These are phyloP conservation scores for Micractinium sp. DNA, from an alignment of 139 green algal genomes.

Conservation along the genomic window DNA sequence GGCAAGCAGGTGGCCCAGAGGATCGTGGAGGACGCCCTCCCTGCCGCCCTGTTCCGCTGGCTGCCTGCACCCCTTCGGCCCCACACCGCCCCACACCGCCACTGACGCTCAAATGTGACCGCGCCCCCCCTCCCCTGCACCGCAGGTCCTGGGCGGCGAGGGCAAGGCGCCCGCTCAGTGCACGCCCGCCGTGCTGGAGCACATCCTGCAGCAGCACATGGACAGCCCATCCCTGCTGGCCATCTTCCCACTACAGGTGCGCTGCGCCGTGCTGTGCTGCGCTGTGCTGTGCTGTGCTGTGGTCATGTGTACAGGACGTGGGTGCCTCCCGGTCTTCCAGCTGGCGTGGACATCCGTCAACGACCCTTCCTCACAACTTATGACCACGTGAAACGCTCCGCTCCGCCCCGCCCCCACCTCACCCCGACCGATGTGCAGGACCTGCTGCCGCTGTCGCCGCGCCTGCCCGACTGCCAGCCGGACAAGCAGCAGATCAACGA, in stretches of 20 bases:
- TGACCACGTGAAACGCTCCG: background rate
- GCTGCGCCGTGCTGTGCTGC: conserved; percentile 13
- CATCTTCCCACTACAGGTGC: conserved; percentile 91
- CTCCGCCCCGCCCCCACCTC: background rate
- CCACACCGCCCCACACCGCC: background rate
- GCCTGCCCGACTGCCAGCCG: background rate
- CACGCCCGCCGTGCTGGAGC: conserved; percentile 79
- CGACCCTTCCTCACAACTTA: background rate
- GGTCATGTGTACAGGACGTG: too few species aligned
- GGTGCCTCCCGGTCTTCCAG: too few species aligned
- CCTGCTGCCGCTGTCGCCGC: conserved; percentile 24
- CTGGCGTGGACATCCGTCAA: too few species aligned
- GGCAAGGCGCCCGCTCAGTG: conserved; percentile 58
- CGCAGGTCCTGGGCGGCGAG: conserved; percentile 45
- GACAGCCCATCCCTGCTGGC: conserved; percentile 75
- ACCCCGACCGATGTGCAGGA: background rate
- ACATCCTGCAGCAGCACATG: conserved; percentile 90
- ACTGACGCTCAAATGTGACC: background rate
- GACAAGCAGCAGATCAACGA: conserved; percentile 86
- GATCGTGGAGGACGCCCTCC: background rate
- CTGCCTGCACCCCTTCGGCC: too few species aligned
- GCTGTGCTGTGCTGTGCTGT: background rate
- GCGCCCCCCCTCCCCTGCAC: background rate
- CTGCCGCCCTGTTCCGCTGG: background rate
- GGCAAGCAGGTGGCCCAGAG: too few species aligned